Conservation (phyloP, 2,329 filamentous ascomycete genomes). For the Fusarium multiceps region DNA sequence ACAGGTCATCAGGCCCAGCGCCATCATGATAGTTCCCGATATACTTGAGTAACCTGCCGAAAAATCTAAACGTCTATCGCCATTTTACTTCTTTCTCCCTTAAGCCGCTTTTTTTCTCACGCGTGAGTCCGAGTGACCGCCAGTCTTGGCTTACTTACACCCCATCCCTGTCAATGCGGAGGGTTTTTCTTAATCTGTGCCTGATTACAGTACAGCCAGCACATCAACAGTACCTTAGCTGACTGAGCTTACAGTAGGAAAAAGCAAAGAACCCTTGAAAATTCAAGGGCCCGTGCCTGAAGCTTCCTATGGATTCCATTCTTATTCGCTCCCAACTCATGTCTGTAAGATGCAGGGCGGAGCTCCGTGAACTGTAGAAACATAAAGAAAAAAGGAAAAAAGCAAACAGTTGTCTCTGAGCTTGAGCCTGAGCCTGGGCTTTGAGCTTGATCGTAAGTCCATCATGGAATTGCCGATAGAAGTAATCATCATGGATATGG, state of each 20-base stretch:
- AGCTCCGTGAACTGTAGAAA: background rate
- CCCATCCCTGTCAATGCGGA: conserved; percentile 16
- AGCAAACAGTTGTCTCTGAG: conserved; percentile 21
- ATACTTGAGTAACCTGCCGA: background rate
- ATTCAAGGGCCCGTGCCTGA: conserved; percentile 26
- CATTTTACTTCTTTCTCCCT: conserved; percentile 17
- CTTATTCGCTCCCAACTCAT: conserved; percentile 7
- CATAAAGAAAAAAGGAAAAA: conserved; percentile 5
- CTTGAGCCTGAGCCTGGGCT: conserved; percentile 22
- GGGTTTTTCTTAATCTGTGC: conserved; percentile 6
- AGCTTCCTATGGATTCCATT: conserved; percentile 17
- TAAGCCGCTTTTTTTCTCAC: conserved; percentile 8
- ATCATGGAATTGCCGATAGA: background rate
- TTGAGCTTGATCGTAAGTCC: conserved; percentile 3
- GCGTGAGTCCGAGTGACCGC: conserved; percentile 11
- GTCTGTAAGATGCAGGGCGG: conserved; percentile 24
- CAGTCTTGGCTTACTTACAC: conserved; percentile 7
- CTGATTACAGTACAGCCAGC: conserved; percentile 9
- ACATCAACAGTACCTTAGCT: background rate
- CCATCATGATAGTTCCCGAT: conserved; percentile 31
- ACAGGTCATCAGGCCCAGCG: conserved; percentile 25
- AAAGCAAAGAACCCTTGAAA: conserved; percentile 31
- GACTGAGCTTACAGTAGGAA: background rate
- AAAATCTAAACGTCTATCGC: conserved; percentile 7
- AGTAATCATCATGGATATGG: background rate